Conservation (phyloP, 257 asterid species). For the Euphrasia confusa region DNA sequence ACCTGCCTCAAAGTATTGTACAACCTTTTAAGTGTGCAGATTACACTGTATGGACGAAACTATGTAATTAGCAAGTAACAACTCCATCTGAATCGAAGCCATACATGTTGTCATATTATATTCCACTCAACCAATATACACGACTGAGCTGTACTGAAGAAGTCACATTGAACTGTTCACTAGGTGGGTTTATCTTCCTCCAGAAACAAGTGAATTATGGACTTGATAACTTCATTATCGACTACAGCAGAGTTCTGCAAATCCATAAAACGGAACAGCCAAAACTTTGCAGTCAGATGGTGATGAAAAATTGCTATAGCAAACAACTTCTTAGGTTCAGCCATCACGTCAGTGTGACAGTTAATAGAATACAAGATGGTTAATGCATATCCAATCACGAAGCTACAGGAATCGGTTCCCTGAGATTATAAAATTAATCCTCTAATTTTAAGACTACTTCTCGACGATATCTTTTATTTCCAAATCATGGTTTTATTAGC, state of each 20-base stretch:
- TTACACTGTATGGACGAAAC: background rate
- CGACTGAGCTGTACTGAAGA: background rate
- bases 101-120: background rate
- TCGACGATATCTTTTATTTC: background rate
- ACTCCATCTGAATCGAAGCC: background rate
- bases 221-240: slow-evolving; percentile 68
- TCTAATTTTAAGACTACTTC: background rate
- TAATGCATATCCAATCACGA: background rate
- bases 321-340: background rate
- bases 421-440: background rate
- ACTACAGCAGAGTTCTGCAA: slow-evolving; percentile 40
- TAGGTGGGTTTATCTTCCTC: slow-evolving; percentile 73
- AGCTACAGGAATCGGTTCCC: background rate
- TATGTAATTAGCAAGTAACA: too few relatives aligned
- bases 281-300: background rate
- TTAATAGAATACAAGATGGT: background rate
- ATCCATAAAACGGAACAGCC: slow-evolving; percentile 8
- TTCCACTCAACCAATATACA: background rate
- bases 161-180: slow-evolving; percentile 17
- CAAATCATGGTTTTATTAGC: background rate
- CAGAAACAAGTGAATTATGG: slow-evolving; percentile 74
- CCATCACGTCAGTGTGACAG: background rate
- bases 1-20: slow-evolving; percentile 10
- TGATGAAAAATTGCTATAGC: background rate
- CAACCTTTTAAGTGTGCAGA: background rate